Evolutionary conservation across 1,139 yeast genomes (phyloP), one percentile per base, ranked within the genome.

Genomic region (Hanseniaspora uvarum): DNA sequence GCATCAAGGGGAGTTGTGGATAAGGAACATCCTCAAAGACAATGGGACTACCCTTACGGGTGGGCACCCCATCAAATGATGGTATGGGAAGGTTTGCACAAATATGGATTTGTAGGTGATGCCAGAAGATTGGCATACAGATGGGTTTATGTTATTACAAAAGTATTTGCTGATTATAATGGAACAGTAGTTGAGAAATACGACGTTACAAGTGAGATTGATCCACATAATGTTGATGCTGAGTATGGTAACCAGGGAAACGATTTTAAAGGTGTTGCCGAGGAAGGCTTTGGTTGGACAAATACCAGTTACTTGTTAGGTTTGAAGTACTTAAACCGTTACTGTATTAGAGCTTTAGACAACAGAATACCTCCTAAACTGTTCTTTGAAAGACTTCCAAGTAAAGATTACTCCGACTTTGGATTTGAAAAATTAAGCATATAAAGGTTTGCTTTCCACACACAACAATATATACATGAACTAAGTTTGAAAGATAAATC

Each of bases 1-100:
- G 68, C 75, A 61, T 81, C 92, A 4, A 74, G 95, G 56, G 96
- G 96, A 28, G 79, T 72, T 18, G 72, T 85, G 31, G 80, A 84
- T 1, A 68, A 86, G 31, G 72, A 77, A 52, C 73, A 89, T 61
- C 96, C 95, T 24, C 80, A 86, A 34, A 77, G 97, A 67, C 98
- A 92, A 70, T 92, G 98, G 98, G 98, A 92, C 67, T 92, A 83
- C 66, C 98, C 98, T 6, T 87, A 74, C 64, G 98, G 97, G 5
- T 92, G 98, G 98, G 96, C 98, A 0, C 98, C 98, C 2, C 98
- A 94, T 67, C 98, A 92, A 67, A 86, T 92, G 21, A 70, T 92
- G 54, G 94, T 95, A 0, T 92, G 98, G 98, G 78, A 78, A 45
- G 98, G 97, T 0, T 72, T 92, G 40, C 65, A 68, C 34, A 78